Conservation (phyloP, 805 yeast genomes). For the Saccharomycopsis fermentans region DNA sequence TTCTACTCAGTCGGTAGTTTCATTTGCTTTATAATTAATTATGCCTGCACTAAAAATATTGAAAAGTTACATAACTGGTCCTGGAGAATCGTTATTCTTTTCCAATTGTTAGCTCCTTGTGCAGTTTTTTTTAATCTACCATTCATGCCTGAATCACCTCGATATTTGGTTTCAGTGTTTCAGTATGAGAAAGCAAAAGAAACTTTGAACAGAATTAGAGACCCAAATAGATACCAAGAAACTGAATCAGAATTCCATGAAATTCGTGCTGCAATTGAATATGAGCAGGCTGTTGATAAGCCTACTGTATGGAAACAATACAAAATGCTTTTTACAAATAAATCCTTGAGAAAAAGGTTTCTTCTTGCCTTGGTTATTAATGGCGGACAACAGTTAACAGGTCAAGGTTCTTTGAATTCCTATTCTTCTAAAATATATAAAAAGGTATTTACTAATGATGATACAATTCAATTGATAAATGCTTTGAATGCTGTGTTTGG, state of each 20-base stretch:
- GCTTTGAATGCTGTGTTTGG: constrained; percentile 13
- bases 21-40: constrained; percentile 35
- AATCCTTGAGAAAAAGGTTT: constrained; percentile 7
- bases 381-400: constrained; percentile 35
- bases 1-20: constrained; percentile 35
- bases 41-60: constrained; percentile 28
- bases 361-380: constrained; percentile 8
- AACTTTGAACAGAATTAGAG: constrained; percentile 46
- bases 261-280: constrained; percentile 14
- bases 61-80: constrained; percentile 29
- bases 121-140: constrained; percentile 17
- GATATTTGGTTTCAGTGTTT: constrained; percentile 34
- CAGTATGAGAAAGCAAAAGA: constrained; percentile 32
- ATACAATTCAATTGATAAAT: constrained; percentile 22
- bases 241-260: constrained; percentile 8
- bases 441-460: constrained; percentile 11
- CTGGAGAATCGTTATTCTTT: constrained; percentile 35
- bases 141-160: constrained; percentile 40
- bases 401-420: constrained; percentile 17
- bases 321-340: constrained; percentile 3
- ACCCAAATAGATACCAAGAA: constrained; percentile 29
- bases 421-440: constrained; percentile 16
- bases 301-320: constrained; percentile 10
- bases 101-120: constrained; percentile 29
- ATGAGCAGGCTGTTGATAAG: constrained; percentile 7